Evolutionary conservation across 2,329 filamentous ascomycete genomes (phyloP), one percentile per base, ranked within the genome.

Genomic region (Hypoxylon sp.): DNA sequence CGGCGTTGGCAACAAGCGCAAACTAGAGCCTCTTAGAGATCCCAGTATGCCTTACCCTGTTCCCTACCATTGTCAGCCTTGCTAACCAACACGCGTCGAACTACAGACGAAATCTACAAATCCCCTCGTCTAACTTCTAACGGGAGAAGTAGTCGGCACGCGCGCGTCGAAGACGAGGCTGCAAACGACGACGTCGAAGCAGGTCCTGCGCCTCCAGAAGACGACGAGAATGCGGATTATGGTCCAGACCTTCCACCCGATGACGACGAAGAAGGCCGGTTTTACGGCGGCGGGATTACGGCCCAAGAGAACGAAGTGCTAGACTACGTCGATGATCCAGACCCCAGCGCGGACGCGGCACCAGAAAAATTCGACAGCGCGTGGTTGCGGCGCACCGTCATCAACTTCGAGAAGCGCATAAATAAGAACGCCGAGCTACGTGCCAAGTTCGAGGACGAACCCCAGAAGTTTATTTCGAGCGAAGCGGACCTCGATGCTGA

Each of bases 271-370:
- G 96, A 97, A 70, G 96, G 95, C 0, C 90, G 96, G 10, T 99
- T 99, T 83, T 99, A 98, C 74, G 96, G 95, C 46, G 93, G 94
- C 59, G 96, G 96, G 34, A 91, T 99, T 74, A 93, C 91, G 25
- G 86, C 90, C 63, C 87, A 93, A 72, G 93, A 97, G 71, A 90
- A 90, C 2, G 88, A 94, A 73, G 93, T 96, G 19, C 86, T 99
- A 75, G 92, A 98, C 80, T 98, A 91, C 76, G 89, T 99, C 68
- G 93, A 98, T 53, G 75, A 67, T 43, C 70, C 74, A 75, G 80
- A 79, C 19, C 79, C 78, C 25, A 79, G 80, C 55, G 77, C 75
- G 7, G 78, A 77, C 32, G 74, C 78, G 46, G 67, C 77, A 9
- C 86, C 89, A 0, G 93, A 97, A 73, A 94, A 91, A 79, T 92